Conservation (phyloP, 1,284 basidiomycete species). For the Cryptococcus sp. region DNA sequence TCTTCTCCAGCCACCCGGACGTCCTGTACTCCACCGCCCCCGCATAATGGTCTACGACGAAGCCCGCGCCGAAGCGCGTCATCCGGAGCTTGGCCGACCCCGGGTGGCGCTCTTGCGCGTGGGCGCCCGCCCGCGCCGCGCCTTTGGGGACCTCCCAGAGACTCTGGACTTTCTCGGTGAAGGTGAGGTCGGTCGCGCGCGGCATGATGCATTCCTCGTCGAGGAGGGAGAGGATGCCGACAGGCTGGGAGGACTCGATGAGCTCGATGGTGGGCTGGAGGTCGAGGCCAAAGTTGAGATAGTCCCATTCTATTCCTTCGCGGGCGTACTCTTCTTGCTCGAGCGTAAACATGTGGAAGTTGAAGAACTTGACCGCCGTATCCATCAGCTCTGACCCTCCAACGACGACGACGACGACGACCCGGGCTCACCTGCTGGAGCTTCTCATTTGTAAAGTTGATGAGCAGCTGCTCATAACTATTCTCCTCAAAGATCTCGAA, state of each 20-base stretch:
- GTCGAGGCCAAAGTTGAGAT: slow-evolving; percentile 97
- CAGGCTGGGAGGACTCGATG: slow-evolving; percentile 70
- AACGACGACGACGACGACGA: neutral
- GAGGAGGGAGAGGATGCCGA: slow-evolving; percentile 89
- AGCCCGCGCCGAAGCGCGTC: slow-evolving; percentile 87
- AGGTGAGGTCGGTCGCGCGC: slow-evolving; percentile 90
- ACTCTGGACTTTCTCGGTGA: slow-evolving; percentile 77
- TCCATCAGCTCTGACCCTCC: neutral
- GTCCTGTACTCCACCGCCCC: slow-evolving; percentile 96
- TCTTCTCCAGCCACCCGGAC: slow-evolving; percentile 98
- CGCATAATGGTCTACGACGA: slow-evolving; percentile 94
- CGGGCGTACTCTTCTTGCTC: slow-evolving; percentile 99
- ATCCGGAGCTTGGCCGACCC: slow-evolving; percentile 81
- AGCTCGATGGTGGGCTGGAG: slow-evolving; percentile 98
- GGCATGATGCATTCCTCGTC: slow-evolving; percentile 99
- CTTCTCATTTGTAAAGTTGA: slow-evolving; percentile 99
- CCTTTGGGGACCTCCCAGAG: slow-evolving; percentile 44
- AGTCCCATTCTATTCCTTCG: slow-evolving; percentile 97
- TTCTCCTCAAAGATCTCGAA: slow-evolving; percentile 84
- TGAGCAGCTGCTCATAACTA: slow-evolving; percentile 95
- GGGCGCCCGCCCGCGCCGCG: neutral
- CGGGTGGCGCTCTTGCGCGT: slow-evolving; percentile 53
- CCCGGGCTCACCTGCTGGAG: slow-evolving; percentile 63
- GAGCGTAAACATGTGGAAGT: slow-evolving; percentile 99
- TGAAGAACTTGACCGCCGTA: slow-evolving; percentile 74